Percentiles rank a stretch among this genome's conserved stretches.
Evolutionary conservation across 1,139 yeast species (phyloP).

Genomic region (Kodamaea alishanica): DNA sequence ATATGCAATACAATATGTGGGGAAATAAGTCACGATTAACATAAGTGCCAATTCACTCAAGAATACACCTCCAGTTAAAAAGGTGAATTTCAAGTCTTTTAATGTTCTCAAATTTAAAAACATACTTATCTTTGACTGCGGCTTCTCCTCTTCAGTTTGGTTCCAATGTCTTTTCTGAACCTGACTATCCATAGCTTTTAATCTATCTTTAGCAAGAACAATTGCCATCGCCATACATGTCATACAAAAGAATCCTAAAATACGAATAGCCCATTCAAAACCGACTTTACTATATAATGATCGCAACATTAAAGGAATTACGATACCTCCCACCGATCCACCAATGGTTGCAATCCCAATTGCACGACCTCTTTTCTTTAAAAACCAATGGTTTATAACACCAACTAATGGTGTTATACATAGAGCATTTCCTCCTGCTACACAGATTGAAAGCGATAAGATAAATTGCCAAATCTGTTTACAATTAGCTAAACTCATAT

Average conservation of each 20-base stretch:
- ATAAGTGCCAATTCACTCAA: slow-evolving; percentile 56
- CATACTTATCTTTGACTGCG: slow-evolving; percentile 1
- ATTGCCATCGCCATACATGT: slow-evolving; percentile 26
- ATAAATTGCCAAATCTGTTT: slow-evolving; percentile 32
- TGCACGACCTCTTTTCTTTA: slow-evolving; percentile 31
- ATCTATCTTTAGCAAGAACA: slow-evolving; percentile 47
- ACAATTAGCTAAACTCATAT: slow-evolving; percentile 33
- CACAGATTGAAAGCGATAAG: slow-evolving; percentile 31
- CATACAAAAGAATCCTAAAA: slow-evolving; percentile 31
- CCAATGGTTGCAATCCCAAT: slow-evolving; percentile 39
- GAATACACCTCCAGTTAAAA: slow-evolving; percentile 33
- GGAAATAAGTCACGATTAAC: slow-evolving; percentile 42
- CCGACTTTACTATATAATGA: slow-evolving; percentile 29
- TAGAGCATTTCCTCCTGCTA: slow-evolving; percentile 34
- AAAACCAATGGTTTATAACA: slow-evolving; percentile 40
- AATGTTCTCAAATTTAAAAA: slow-evolving; percentile 24
- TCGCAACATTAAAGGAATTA: slow-evolving; percentile 34
- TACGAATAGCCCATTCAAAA: slow-evolving; percentile 34
- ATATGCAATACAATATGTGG: slow-evolving; percentile 42
- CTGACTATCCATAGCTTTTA: slow-evolving; percentile 15
- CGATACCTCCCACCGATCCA: slow-evolving; percentile 38
- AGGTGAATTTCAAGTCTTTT: slow-evolving; percentile 24
- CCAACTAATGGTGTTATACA: slow-evolving; percentile 37
- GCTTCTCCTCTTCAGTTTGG: slow-evolving; percentile 2
- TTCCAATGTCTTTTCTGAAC: background rate